Evolutionary conservation across 2,329 filamentous ascomycete species (phyloP).

Genomic region (Zasmidium citrigriseum): DNA sequence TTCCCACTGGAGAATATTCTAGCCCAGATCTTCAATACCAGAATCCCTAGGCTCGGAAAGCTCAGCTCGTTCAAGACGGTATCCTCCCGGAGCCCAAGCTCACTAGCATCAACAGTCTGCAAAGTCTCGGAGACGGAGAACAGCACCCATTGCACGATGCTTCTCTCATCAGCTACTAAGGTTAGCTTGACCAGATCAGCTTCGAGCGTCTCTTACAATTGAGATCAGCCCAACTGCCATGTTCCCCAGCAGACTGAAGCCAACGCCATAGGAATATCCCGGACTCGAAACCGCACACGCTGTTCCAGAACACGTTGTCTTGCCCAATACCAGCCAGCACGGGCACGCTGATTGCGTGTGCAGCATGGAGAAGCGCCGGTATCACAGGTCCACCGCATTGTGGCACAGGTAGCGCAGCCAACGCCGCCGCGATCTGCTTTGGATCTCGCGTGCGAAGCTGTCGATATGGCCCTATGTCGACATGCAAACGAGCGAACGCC

Average conservation of each 20-base stretch:
- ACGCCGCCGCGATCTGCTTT: constrained; percentile 40
- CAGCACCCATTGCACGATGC: constrained; percentile 50
- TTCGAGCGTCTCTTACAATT: neutral
- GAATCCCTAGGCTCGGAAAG: neutral
- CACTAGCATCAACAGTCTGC: constrained; percentile 3
- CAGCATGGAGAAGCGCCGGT: constrained; percentile 54
- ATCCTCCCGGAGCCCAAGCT: neutral
- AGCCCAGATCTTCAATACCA: constrained; percentile 4
- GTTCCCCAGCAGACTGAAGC: constrained; percentile 37
- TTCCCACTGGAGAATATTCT: neutral
- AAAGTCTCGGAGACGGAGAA: constrained; percentile 49
- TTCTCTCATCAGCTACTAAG: constrained; percentile 39
- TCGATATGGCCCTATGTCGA: constrained; percentile 48
- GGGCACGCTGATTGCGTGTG: constrained; percentile 58
- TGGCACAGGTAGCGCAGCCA: constrained; percentile 42
- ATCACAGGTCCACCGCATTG: constrained; percentile 52
- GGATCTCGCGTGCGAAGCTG: constrained; percentile 49
- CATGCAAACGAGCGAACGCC: constrained; percentile 50
- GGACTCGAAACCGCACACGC: constrained; percentile 57
- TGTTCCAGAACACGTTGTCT: constrained; percentile 59
- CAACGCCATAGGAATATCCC: constrained; percentile 57
- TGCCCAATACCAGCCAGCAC: constrained; percentile 57
- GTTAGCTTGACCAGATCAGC: neutral
- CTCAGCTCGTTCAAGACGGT: neutral
- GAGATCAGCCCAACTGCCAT: neutral